phyloP scores from a whole-genome alignment of 345 rosid genomes.

The Syzygium aqueum region DNA sequence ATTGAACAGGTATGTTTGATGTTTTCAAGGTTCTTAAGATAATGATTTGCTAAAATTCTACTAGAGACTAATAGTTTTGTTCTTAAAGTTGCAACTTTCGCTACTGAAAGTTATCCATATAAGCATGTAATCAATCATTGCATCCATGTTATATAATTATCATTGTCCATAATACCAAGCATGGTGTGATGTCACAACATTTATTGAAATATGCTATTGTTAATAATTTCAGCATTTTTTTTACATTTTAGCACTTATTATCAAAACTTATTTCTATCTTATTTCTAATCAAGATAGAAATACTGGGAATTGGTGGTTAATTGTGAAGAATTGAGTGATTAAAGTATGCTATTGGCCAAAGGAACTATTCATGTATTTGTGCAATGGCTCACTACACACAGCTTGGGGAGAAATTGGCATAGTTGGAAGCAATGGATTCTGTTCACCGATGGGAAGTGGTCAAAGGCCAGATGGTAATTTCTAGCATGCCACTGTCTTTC shows the following conservation, averaged over 20 bases:
- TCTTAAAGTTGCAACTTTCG: background rate
- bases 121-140: background rate
- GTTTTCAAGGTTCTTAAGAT: background rate
- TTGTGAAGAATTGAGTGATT: background rate
- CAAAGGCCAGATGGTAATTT: background rate
- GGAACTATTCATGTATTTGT: background rate
- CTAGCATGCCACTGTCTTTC: background rate
- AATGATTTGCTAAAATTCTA: background rate
- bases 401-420: background rate
- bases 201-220: background rate
- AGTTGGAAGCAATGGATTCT: background rate
- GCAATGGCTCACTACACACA: background rate
- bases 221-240: background rate
- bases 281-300: background rate
- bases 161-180: background rate
- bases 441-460: background rate
- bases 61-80: background rate
- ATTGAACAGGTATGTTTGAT: background rate
- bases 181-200: background rate
- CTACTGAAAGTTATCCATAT: background rate
- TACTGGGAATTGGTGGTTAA: background rate
- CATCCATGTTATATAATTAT: background rate
- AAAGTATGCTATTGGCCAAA: background rate
- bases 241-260: background rate
- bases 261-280: too few relatives aligned